A percentile compares a stretch with the other conserved stretches of the same genome.
These are phyloP conservation scores for Blastobotrys americana DNA, from an alignment of 805 yeast genomes.

Conservation along the genomic window DNA sequence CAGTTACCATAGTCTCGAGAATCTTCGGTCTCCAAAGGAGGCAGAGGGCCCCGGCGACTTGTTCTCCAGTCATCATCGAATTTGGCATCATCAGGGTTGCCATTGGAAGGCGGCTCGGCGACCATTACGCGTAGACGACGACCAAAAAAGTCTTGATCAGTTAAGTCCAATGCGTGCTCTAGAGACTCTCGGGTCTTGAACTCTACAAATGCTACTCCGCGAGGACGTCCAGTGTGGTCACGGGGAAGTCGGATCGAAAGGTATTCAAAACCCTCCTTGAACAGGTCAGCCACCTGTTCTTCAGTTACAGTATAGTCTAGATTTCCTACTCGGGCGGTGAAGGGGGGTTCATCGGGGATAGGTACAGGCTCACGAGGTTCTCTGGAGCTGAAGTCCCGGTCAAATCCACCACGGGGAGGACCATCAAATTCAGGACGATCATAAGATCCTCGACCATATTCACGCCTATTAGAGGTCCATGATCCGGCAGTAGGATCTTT, in stretches of 20 bases:
- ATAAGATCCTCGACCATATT: background rate
- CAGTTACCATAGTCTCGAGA: constrained; percentile 26
- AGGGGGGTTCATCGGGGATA: constrained; percentile 88
- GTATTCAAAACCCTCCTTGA: constrained; percentile 43
- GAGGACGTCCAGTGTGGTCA: constrained; percentile 63
- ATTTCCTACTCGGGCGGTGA: constrained; percentile 79
- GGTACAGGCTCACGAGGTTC: constrained; percentile 57
- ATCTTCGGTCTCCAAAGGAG: constrained; percentile 26
- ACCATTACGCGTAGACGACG: constrained; percentile 67
- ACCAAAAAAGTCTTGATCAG: constrained; percentile 64
- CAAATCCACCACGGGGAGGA: constrained; percentile 19
- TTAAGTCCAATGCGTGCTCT: constrained; percentile 61
- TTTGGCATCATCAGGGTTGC: constrained; percentile 34
- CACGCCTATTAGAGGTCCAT: constrained; percentile 4
- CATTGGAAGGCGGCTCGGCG: constrained; percentile 48
- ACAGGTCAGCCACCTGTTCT: constrained; percentile 36
- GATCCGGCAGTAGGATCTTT: constrained; percentile 2
- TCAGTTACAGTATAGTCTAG: constrained; percentile 78
- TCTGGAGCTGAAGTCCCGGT: constrained; percentile 2
- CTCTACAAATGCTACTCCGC: constrained; percentile 87
- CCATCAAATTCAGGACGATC: constrained; percentile 13
- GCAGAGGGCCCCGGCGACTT: constrained; percentile 15
- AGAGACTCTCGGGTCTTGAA: constrained; percentile 76
- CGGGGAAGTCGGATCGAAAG: constrained; percentile 64
- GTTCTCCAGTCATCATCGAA: constrained; percentile 32